Base-by-base conservation (phyloP, 257 asterid genomes). In the Paulownia fortunei region DNA sequence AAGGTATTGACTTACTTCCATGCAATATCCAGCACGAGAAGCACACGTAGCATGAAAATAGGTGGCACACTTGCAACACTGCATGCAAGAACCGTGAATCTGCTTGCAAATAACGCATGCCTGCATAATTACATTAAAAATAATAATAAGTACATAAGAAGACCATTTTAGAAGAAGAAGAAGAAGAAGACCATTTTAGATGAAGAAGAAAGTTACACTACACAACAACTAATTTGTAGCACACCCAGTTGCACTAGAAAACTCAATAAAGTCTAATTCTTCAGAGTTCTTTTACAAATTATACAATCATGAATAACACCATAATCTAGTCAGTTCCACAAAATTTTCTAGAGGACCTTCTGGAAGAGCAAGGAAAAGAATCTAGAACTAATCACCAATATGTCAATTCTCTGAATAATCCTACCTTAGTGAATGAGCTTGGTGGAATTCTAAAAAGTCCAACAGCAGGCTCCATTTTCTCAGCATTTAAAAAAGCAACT, bases 381-480 rank as follows among this genome's bases (percentile, higher is more conserved):
- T 42, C 37, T 55, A 73, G 39, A 75, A 58, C 56, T 52, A 67
- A 72, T 73, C 12, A 67, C 68, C 32, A 68, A 34, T 75, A 60
- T 74, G 56, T 79, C 34, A 44, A 75, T 77, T 34, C 70, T 78
- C 21, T 61, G 52, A 60, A 64, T 8, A 24, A 80, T 70, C 62
- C 47, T 81, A 93, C 99, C 98, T 88, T 93, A 37, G 84, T 76
- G 83, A 96, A 93, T 74, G 92, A 80, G 71, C 71, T 80, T 26
- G 91, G 82, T 36, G 97, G 97, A 82, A 96, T 89, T 80, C 89
- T 87, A 64, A 88, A 86, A 78, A 96, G 61, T 58, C 98, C 98
- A 86, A 77, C 79, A 30, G 99, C 99, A 72, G 97, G 98, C 83
- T 96, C 99, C 99, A 96, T 96, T 78, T 84, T 89, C 83, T 87